Base-by-base conservation (phyloP, 805 yeast species). In the Ogataea populi-albae region DNA sequence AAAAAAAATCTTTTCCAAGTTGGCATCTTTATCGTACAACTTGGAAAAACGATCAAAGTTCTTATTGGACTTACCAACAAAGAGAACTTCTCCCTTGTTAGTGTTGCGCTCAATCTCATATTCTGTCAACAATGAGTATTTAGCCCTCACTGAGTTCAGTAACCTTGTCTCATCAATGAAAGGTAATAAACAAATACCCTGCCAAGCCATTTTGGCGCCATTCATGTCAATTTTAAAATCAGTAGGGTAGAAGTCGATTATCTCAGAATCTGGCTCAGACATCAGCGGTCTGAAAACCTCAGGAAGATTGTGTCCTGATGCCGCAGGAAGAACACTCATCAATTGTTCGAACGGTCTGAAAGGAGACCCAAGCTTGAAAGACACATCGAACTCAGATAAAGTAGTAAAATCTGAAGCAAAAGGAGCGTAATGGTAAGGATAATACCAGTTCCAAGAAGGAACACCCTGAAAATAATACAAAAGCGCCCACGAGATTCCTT, bases 371-470 rank as follows among this genome's bases (percentile, higher is more conserved):
- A 44, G 41, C 7, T 69, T 69, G 52, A 89, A 86, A 20, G 65
- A 61, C 14, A 87, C 68, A 1, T 78, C 66, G 11, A 79, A 55
- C 6, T 69, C 74, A 8, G 59, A 55, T 26, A 83, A 54, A 30
- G 78, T 75, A 2, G 60, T 67, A 52, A 93, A 85, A 59, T 93
- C 99, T 5, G 81, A 73, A 0, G 97, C 98, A 69, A 93, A 89
- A 16, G 99, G 99, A 0, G 98, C 98, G 64, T 93, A 94, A 56
- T 93, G 98, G 57, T 81, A 91, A 0, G 98, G 98, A 52, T 82
- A 93, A 60, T 78, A 93, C 98, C 98, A 93, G 37, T 81, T 81
- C 99, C 99, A 93, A 0, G 98, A 91, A 0, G 96, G 95, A 64
- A 98, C 91, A 2, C 97, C 98, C 61, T 93, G 98, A 60, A 86